A percentile compares a stretch with the other conserved stretches of the same genome.
Evolutionary conservation across 495 filamentous ascomycete species (phyloP).

Genomic region (Trichoderma asperelloides): DNA sequence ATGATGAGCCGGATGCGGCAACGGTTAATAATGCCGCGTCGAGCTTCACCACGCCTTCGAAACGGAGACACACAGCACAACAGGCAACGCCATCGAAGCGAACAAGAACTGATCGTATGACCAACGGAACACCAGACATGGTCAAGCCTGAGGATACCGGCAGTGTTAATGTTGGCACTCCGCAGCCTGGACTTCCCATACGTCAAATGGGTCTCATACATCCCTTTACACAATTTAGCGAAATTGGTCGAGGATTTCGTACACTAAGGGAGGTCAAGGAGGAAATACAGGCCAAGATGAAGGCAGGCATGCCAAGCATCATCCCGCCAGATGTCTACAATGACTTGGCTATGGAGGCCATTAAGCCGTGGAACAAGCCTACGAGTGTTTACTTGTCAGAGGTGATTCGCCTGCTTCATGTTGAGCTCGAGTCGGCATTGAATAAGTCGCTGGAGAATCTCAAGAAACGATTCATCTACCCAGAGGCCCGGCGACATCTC

Average conservation of each 20-base stretch:
- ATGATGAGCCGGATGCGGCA: conserved; percentile 9
- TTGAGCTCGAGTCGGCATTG: conserved; percentile 22
- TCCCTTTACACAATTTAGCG: neutral
- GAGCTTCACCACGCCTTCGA: neutral
- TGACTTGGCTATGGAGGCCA: conserved; percentile 27
- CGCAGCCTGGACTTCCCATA: neutral
- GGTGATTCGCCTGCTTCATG: conserved; percentile 25
- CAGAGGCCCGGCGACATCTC: conserved; percentile 24
- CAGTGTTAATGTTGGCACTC: neutral
- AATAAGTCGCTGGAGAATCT: conserved; percentile 27
- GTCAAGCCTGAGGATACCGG: conserved; percentile 6
- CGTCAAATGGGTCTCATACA: neutral
- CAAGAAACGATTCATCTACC: conserved; percentile 32
- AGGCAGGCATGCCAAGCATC: conserved; percentile 35
- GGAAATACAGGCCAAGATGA: conserved; percentile 27
- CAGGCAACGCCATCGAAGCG: conserved; percentile 5
- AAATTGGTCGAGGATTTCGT: conserved; percentile 7
- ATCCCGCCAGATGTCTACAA: conserved; percentile 33
- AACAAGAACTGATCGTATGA: neutral
- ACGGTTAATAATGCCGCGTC: conserved; percentile 17
- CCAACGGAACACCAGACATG: neutral
- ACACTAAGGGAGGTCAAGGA: conserved; percentile 27
- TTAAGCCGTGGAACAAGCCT: conserved; percentile 27
- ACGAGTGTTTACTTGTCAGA: conserved; percentile 25
- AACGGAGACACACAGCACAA: neutral